These are phyloP conservation scores for Lepidium aucheri DNA, from an alignment of 345 rosid species.

Conservation along the genomic window DNA sequence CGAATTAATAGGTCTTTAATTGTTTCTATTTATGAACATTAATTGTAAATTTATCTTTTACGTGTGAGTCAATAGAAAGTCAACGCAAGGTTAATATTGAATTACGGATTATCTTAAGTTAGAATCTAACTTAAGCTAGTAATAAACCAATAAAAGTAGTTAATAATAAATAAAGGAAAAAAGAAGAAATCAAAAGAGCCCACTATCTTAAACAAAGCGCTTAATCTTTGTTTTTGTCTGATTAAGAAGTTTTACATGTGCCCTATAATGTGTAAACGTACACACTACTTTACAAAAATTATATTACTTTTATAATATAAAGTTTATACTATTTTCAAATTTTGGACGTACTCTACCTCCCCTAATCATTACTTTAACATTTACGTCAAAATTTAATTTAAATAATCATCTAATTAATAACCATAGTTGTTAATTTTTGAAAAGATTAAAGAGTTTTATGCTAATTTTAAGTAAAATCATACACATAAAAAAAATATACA, in stretches of 20 bases:
- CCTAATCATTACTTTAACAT: background rate
- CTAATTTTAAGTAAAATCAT: background rate
- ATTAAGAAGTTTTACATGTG: no score
- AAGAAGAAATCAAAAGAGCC: background rate
- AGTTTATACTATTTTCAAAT: no score
- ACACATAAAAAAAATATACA: background rate
- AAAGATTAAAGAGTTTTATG: background rate
- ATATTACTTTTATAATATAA: no score
- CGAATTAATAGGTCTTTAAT: conserved; percentile 11
- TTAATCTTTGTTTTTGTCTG: no score
- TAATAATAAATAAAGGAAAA: background rate
- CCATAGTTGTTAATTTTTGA: background rate
- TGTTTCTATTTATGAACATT: conserved; percentile 16
- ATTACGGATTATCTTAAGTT: background rate
- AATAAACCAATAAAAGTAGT: no score
- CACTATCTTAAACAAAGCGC: conserved; percentile 1
- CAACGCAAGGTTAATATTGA: conserved; percentile 10
- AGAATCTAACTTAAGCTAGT: no score
- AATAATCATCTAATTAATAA: background rate
- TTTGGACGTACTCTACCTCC: background rate
- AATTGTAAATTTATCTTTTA: background rate
- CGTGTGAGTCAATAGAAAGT: conserved; percentile 2
- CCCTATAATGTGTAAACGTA: no score
- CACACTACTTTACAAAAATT: no score
- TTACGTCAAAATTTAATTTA: background rate